Evolutionary conservation across 1,139 yeast species (phyloP).

Genomic region (Scheffersomyces quercinus): DNA sequence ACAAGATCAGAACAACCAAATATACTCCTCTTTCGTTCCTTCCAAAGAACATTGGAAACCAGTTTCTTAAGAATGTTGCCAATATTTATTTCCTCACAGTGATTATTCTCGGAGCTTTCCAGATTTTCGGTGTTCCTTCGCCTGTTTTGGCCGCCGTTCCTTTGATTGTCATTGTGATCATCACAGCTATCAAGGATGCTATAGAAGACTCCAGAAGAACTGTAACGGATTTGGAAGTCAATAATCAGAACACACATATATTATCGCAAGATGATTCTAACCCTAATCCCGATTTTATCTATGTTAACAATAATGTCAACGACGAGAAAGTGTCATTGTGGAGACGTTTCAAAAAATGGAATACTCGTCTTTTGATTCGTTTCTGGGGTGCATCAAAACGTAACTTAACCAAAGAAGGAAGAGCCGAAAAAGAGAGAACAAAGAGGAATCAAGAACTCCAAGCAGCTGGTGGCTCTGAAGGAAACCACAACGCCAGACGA

Average conservation of each 20-base stretch:
- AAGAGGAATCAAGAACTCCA: slow-evolving; percentile 11
- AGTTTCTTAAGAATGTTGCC: slow-evolving; percentile 54
- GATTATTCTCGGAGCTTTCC: slow-evolving; percentile 53
- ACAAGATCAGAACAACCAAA: slow-evolving; percentile 61
- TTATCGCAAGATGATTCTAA: slow-evolving; percentile 20
- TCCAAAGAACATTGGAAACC: slow-evolving; percentile 53
- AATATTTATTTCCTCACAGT: slow-evolving; percentile 54
- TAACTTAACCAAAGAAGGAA: slow-evolving; percentile 39
- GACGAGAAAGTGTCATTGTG: slow-evolving; percentile 55
- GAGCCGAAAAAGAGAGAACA: slow-evolving; percentile 31
- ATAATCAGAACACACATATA: slow-evolving; percentile 51
- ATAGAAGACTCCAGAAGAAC: slow-evolving; percentile 60
- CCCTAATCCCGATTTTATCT: slow-evolving; percentile 15
- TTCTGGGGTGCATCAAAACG: slow-evolving; percentile 30
- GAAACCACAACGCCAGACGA: slow-evolving; percentile 18
- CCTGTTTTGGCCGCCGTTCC: slow-evolving; percentile 61
- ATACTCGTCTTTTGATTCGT: slow-evolving; percentile 32
- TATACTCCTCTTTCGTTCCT: slow-evolving; percentile 57
- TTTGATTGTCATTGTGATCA: slow-evolving; percentile 54
- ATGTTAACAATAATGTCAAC: slow-evolving; percentile 44
- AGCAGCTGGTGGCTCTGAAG: slow-evolving; percentile 4
- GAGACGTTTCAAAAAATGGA: slow-evolving; percentile 60
- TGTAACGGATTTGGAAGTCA: slow-evolving; percentile 52
- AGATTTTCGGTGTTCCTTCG: slow-evolving; percentile 58
- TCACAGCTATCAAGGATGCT: slow-evolving; percentile 59